Evolutionary conservation across 495 filamentous ascomycete species (phyloP), one percentile per base, ranked within the genome.

Genomic region (Aspergillus saccharolyticus): DNA sequence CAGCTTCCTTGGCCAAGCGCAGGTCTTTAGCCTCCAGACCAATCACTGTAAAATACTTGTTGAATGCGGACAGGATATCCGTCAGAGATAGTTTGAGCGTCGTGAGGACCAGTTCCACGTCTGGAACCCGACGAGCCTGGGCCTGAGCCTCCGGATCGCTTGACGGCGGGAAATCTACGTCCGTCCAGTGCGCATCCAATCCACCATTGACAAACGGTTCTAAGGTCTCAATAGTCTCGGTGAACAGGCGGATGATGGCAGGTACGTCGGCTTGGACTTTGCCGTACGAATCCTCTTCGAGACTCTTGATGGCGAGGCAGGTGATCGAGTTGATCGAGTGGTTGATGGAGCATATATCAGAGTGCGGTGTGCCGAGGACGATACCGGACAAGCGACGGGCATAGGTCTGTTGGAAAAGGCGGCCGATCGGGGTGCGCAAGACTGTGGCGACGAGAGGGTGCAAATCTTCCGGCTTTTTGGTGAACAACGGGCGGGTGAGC

Each of bases 281-380:
- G 22, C 94, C 94, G 63, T 83, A 95, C n/a, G 77, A 77, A 69
- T 99, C 94, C 72, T 99, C 94, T 10, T 74, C 73, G 28, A 97
- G 72, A 69, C 85, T 90, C 43, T 78, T 77, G n/a, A 87, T 78
- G 16, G 87, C 80, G 7, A 99, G 78, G 42, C 73, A 75, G 10
- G 83, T 80, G 42, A 97, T 72, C 1, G 86, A 83, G 55, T 85
- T 82, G 33, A 85, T 80, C 8, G 90, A 88, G 65, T 91, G 84
- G 51, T 88, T 66, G 58, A 91, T 85, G 18, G 83, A 67, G 53
- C 77, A 80, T 1, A 85, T 67, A 63, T 85, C 82, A 16, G 85
- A 83, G 56, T 85, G 81, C 0, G 90, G 90, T 6, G 76, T 65
- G 28, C 89, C 90, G 17, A 89, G 77, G 10, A 95, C 83, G 19